Percentiles rank a stretch among this genome's conserved stretches.
Evolutionary conservation across 1,284 basidiomycete species (phyloP).

Genomic region (Vanrija humicola): DNA sequence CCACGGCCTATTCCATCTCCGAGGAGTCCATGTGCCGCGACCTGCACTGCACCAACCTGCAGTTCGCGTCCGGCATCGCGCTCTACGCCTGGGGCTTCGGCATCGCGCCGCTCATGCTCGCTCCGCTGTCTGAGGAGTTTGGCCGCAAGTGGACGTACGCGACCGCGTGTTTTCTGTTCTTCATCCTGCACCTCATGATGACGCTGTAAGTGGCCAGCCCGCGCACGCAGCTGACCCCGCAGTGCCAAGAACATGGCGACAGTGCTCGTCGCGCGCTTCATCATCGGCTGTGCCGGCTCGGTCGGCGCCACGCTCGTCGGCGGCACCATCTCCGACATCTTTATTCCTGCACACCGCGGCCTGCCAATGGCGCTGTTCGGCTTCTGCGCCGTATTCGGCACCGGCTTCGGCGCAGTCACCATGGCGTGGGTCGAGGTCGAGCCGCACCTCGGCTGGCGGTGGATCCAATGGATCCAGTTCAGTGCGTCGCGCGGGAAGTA

Average conservation of each 20-base stretch:
- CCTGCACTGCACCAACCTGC: constrained; percentile 58
- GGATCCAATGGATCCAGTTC: constrained; percentile 75
- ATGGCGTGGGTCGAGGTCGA: constrained; percentile 65
- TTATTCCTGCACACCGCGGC: constrained; percentile 12
- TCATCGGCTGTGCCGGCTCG: constrained; percentile 60
- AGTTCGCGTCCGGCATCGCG: constrained; percentile 61
- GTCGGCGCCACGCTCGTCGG: constrained; percentile 71
- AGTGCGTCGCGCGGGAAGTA: constrained; percentile 42
- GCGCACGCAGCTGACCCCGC: constrained; percentile 5
- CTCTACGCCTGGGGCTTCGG: constrained; percentile 64
- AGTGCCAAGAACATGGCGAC: constrained; percentile 66
- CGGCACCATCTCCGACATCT: constrained; percentile 71
- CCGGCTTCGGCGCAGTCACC: constrained; percentile 62
- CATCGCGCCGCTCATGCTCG: constrained; percentile 64
- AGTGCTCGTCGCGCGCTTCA: constrained; percentile 62
- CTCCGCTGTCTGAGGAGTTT: constrained; percentile 73
- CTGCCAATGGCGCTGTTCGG: constrained; percentile 14
- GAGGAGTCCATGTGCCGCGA: constrained; percentile 62
- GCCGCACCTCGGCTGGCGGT: constrained; percentile 62
- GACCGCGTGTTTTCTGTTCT: constrained; percentile 56
- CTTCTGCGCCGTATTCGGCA: constrained; percentile 55
- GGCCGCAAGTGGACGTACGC: constrained; percentile 68
- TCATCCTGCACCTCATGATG: constrained; percentile 59
- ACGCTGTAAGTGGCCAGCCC: constrained; percentile 55
- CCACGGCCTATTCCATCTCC: constrained; percentile 60